phyloP scores from a whole-genome alignment of 2,329 filamentous ascomycete genomes.

The Trichoderma sp. region DNA sequence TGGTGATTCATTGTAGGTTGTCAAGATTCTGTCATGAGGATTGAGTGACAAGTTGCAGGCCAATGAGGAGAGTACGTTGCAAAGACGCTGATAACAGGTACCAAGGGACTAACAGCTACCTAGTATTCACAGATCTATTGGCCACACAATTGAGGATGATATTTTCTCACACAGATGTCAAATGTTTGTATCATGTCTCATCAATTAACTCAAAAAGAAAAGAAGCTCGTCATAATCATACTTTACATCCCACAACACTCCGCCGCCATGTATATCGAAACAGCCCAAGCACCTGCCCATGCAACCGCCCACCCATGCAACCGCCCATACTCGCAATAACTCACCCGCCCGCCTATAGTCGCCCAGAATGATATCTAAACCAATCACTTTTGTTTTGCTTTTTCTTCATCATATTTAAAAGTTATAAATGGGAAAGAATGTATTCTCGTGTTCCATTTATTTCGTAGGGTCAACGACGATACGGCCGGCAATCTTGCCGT shows the following conservation, averaged over 20 bases:
- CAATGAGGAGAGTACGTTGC: neutral
- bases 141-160: neutral
- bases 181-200: neutral
- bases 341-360: neutral
- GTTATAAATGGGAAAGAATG: neutral
- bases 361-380: neutral
- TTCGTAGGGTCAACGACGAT: slow-evolving; percentile 75
- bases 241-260: neutral
- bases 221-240: neutral
- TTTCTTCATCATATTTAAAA: neutral
- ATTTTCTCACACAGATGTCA: neutral
- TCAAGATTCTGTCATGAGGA: neutral
- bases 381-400: neutral
- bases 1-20: neutral
- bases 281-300: neutral
- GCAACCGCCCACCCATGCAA: too few species aligned
- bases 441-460: slow-evolving; percentile 35
- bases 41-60: neutral
- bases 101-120: neutral
- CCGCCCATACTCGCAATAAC: neutral
- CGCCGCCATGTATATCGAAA: neutral
- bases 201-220: neutral
- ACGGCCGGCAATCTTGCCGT: slow-evolving; percentile 71
- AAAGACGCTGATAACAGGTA: neutral
- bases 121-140: neutral